phyloP scores from a whole-genome alignment of 768 basidiomycete species.

The Chalciporus pseudorubinellus region DNA sequence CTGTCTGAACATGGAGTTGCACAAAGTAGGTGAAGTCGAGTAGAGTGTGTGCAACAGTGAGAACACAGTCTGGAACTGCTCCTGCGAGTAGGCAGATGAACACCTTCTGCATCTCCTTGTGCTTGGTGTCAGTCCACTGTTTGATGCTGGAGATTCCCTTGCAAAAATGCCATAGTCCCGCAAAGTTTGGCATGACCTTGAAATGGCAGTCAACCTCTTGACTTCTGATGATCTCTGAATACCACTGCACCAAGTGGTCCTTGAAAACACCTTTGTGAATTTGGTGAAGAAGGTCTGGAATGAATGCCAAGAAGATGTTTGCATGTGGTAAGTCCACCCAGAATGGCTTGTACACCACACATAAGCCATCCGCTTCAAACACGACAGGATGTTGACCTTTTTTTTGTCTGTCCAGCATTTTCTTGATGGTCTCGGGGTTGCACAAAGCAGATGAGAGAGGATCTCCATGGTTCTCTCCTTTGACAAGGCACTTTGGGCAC shows the following conservation, averaged over 20 bases:
- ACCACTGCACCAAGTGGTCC: constrained; percentile 42
- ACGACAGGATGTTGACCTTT: constrained; percentile 2
- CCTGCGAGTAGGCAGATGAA: constrained; percentile 34
- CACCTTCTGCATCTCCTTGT: constrained; percentile 37
- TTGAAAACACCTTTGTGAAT: constrained; percentile 48
- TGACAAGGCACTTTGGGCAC: constrained; percentile 6
- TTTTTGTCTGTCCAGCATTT: background rate
- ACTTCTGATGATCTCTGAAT: constrained; percentile 8
- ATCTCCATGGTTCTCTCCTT: background rate
- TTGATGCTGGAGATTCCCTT: constrained; percentile 40
- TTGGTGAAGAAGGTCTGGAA: constrained; percentile 45
- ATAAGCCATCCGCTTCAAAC: background rate
- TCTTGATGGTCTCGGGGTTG: background rate
- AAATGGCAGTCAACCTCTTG: constrained; percentile 16
- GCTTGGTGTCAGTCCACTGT: constrained; percentile 45
- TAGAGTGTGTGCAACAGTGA: constrained; percentile 12
- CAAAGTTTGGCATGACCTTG: constrained; percentile 12
- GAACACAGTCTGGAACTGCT: constrained; percentile 12
- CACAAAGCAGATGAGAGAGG: background rate
- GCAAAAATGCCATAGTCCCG: constrained; percentile 33
- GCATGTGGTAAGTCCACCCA: constrained; percentile 40
- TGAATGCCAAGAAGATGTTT: constrained; percentile 40
- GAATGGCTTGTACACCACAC: constrained; percentile 30
- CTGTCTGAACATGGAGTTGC: constrained; percentile 28
- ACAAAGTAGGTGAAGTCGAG: constrained; percentile 37